Base-by-base conservation (phyloP, 2,329 filamentous ascomycete genomes). In the Stagonosporopsis cucurbitacearum region DNA sequence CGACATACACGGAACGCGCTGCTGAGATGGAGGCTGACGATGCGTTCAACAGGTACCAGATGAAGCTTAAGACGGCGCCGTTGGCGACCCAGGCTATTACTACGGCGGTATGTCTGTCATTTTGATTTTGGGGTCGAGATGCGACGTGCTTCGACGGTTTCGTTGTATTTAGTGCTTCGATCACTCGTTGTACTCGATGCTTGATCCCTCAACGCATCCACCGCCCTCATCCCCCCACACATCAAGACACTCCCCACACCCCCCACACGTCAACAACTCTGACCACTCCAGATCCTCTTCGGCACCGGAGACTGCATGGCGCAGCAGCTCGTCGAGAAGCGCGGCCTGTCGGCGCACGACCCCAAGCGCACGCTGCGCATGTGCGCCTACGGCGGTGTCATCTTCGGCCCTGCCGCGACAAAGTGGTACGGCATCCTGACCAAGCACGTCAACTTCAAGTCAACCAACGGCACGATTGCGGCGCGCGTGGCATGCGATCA, bases 11-110 rank as follows among this genome's bases (percentile, higher is more conserved):
- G 9, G 5, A 26, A 5, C 9, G 25, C 25, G 5, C 25, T 26
- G 5, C 25, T 26, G 25, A 26, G 32, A 41, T 19, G 26, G 57
- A 53, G n/a, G n/a, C 25, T 26, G 25, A 26, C 25, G 9, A 26
- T 11, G 26, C 26, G 26, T n/a, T n/a, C 33, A 13, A 57, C 41
- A 87, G 93, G 92, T 98, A 98, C 81, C 92, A 96, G 79, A 82
- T 86, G 72, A 90, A 86, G 77, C 83, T 97, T 74, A 88, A 89
- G 67, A 85, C 87, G 69, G 86, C 90, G 72, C 94, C 94, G 57
- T 81, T 98, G 67, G 86, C 97, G 70, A 98, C 94, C 11, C 92
- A 96, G 81, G 91, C 89, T 74, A 80, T 96, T 68, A 96, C 92
- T 53, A 97, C 94, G 35, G 90, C 91, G 44, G 84, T 87, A 67